These are phyloP conservation scores for Massospora cicadina DNA, from an alignment of 371 early-diverging fungal genomes.

Conservation along the genomic window DNA sequence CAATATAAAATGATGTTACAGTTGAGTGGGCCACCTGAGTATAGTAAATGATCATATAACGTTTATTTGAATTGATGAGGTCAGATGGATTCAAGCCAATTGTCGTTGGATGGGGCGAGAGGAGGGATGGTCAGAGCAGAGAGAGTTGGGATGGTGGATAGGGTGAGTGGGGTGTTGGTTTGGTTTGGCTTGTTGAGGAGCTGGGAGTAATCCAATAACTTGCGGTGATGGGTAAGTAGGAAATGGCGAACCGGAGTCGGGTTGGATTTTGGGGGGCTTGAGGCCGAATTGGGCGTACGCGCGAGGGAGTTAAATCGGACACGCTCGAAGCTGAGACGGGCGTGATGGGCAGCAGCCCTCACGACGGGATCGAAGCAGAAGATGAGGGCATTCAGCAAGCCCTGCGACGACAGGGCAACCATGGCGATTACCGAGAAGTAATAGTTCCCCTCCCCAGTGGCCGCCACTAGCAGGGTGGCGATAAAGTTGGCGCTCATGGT, in stretches of 20 bases:
- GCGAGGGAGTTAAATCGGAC: not conserved
- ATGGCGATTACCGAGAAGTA: not conserved
- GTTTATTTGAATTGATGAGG: too few relatives aligned
- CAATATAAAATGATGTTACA: too few relatives aligned
- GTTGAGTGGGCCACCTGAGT: too few relatives aligned
- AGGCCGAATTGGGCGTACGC: not conserved
- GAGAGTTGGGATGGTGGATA: too few relatives aligned
- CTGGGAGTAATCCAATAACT: too few relatives aligned
- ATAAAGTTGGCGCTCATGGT: not conserved
- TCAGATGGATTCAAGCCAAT: too few relatives aligned
- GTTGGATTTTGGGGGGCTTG: not conserved
- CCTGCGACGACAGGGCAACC: not conserved
- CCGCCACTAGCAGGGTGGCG: not conserved
- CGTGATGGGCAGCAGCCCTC: not conserved
- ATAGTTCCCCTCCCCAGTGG: not conserved
- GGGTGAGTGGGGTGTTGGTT: too few relatives aligned
- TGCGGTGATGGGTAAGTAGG: too few relatives aligned
- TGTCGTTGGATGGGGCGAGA: too few relatives aligned
- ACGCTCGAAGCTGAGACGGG: not conserved
- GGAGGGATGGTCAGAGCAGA: too few relatives aligned
- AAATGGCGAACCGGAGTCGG: not conserved
- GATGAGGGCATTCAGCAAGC: not conserved
- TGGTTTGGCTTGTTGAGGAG: too few relatives aligned
- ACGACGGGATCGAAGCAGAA: slow-evolving; percentile 9
- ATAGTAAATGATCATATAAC: too few relatives aligned